Evolutionary conservation across 176 grass and related monocot species (phyloP).

Genomic region (Elaeis guineensis): DNA sequence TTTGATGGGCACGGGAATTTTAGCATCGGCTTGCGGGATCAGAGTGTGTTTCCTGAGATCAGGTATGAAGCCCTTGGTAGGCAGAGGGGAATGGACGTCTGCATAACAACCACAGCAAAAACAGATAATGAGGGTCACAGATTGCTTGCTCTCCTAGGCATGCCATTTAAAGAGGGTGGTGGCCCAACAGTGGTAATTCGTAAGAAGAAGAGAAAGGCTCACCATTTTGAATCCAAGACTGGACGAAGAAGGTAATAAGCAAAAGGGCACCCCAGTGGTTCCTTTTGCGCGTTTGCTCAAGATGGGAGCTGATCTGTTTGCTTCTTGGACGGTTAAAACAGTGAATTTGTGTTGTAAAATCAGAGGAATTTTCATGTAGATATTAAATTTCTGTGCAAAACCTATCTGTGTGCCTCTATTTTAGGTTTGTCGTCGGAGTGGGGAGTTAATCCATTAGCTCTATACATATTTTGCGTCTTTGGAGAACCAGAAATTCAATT

Average conservation of each 20-base stretch:
- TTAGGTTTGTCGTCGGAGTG: too few relatives aligned
- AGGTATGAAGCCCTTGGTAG: conserved; percentile 68
- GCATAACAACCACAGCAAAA: conserved; percentile 60
- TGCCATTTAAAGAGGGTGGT: conserved; percentile 66
- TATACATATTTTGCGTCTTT: too few relatives aligned
- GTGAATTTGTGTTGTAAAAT: too few relatives aligned
- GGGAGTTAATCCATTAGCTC: too few relatives aligned
- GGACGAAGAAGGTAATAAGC: conserved; percentile 7
- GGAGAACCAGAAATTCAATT: too few relatives aligned
- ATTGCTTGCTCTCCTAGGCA: conserved; percentile 66
- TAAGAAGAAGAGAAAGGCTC: conserved; percentile 53
- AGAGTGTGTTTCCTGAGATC: conserved; percentile 84
- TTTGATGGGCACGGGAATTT: conserved; percentile 79
- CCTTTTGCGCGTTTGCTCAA: too few relatives aligned
- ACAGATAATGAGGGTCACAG: conserved; percentile 52
- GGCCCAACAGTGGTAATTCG: conserved; percentile 19
- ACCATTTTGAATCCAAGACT: conserved; percentile 1
- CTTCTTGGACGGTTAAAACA: too few relatives aligned
- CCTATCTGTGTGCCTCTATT: too few relatives aligned
- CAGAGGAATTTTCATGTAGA: too few relatives aligned
- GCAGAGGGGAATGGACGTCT: conserved; percentile 88
- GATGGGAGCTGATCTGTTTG: too few relatives aligned
- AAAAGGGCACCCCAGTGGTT: too few relatives aligned
- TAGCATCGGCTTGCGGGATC: conserved; percentile 56
- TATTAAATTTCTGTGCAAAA: too few relatives aligned